Evolutionary conservation across 164 flowering plant genomes (phyloP), one percentile per base, ranked within the genome.

Genomic region (Umbellularia californica): DNA sequence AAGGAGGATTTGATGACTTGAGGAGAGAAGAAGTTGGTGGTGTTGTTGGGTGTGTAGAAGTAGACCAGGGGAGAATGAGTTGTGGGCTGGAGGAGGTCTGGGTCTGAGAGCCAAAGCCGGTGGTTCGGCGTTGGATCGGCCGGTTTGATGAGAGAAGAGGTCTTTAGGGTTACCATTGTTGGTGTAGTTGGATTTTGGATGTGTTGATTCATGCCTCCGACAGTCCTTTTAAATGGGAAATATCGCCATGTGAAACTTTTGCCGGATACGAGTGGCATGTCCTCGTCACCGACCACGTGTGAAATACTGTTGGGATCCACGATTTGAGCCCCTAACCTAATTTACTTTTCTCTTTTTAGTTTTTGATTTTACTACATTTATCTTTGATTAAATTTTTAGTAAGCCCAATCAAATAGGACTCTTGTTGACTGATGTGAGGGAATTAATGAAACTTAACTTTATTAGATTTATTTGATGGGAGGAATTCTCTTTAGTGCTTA

Each of bases 1-100:
- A 86, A 50, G 10, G 88, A 77, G 14, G 72, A 66, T 68, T 62
- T 86, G 41, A 84, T 65, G 41, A 74, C 69, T 0, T 75, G 62
- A 19, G 77, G 3, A 2, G 79, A 41, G 24, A 67, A 28, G 50
- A 41, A 41, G 55, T 9, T 13, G 55, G 51, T n/a, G 51, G 24
- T 22, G 23, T 9, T 28, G 47, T 30, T 27, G 50, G 23, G 78
- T 17, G 60, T 28, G 50, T 86, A 86, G 75, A 84, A 71, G 77
- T 74, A 77, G 51, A 80, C 50, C 9, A 66, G 60, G 4, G 82
- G 70, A 19, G 68, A 6, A 51, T 76, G 82, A 23, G 77, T 71
- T 14, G 60, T 10, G 47, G 64, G 47, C 12, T 52, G 19, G n/a
- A 62, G 6, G 14, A 70, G 82, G 63, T 80, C 79, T 50, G 30